Evolutionary conservation across 2,329 filamentous ascomycete species (phyloP).

Genomic region (Colletotrichum tropicale): DNA sequence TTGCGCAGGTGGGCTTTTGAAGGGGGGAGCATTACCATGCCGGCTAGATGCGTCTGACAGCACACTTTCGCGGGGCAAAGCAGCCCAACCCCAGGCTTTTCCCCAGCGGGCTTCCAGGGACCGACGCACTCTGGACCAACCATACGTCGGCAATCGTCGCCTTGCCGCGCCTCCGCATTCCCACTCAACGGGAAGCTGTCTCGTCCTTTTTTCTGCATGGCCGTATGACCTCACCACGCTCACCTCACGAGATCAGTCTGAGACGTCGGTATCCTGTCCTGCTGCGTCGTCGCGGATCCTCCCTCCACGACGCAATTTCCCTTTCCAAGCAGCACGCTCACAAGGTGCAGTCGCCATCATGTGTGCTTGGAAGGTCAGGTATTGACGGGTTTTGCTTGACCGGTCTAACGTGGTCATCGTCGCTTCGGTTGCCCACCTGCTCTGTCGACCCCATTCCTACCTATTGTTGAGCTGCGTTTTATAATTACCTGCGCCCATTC

Average conservation of each 20-base stretch:
- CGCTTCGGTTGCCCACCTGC: background rate
- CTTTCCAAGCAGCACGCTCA: background rate
- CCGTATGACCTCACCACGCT: conserved; percentile 18
- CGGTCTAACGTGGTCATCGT: background rate
- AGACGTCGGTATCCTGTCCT: conserved; percentile 18
- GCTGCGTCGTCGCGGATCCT: background rate
- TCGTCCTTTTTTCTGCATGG: background rate
- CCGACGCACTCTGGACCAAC: conserved; percentile 2
- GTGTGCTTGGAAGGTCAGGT: background rate
- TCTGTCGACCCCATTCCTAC: background rate
- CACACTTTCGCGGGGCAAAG: conserved; percentile 1
- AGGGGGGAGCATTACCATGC: background rate
- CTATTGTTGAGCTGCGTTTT: background rate
- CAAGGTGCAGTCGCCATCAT: conserved; percentile 13
- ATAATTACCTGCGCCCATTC: background rate
- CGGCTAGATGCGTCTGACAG: background rate
- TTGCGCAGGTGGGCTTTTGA: background rate
- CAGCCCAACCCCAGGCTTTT: background rate
- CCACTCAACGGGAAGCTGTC: background rate
- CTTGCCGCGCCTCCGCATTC: conserved; percentile 18
- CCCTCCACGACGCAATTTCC: background rate
- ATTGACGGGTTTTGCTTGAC: background rate
- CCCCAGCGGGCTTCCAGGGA: conserved; percentile 6
- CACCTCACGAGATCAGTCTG: conserved; percentile 19
- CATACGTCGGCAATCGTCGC: conserved; percentile 17